Conservation (phyloP, 306 rosid genomes). For the Cicer pinnatifidum region DNA sequence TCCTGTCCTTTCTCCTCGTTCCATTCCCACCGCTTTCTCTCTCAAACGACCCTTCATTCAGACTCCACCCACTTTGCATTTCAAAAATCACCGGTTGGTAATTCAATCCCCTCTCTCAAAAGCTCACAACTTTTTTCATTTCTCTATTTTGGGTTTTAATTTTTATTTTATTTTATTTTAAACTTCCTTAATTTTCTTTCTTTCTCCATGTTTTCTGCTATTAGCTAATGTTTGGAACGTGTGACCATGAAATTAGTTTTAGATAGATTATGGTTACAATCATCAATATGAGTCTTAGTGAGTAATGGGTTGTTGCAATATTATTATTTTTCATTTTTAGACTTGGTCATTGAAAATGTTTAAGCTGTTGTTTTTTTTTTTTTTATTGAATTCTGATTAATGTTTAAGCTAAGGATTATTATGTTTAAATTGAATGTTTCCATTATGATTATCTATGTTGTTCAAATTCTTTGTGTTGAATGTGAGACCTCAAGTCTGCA, state of each 20-base stretch:
- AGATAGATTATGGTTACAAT: not conserved
- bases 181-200: not conserved
- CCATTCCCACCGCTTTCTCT: constrained; percentile 44
- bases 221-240: constrained; percentile 2
- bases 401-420: constrained; percentile 20
- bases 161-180: not conserved
- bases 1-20: constrained; percentile 53
- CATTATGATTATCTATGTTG: constrained; percentile 22
- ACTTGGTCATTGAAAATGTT: not conserved
- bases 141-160: not conserved
- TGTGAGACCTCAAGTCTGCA: not conserved
- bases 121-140: not conserved
- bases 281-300: constrained; percentile 4
- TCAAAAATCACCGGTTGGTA: constrained; percentile 56
- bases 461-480: constrained; percentile 22
- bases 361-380: not conserved
- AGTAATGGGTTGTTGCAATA: not conserved
- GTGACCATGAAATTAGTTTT: constrained; percentile 11
- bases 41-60: constrained; percentile 46
- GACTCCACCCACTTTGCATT: constrained; percentile 51
- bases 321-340: not conserved
- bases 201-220: constrained; percentile 9
- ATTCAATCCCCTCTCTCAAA: constrained; percentile 7
- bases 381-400: not conserved
- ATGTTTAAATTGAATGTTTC: not conserved